Base-by-base conservation (phyloP, 2,329 filamentous ascomycete species). In the Diplodia seriata region DNA sequence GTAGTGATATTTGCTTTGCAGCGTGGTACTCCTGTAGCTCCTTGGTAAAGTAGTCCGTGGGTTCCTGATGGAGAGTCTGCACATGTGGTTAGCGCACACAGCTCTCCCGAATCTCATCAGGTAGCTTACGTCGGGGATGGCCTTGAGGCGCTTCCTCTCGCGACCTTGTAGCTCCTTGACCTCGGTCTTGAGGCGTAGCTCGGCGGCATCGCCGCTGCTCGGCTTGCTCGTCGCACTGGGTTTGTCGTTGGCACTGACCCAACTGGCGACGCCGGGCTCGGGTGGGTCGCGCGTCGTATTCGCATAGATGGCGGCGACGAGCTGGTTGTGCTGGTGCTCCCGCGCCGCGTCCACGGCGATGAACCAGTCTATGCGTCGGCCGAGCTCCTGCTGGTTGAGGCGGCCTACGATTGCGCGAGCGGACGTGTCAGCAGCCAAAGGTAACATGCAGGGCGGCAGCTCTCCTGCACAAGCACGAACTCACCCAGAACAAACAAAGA, bases 171-270 rank as follows among this genome's bases (percentile, higher is more conserved):
- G 75, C 67, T 85, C 83, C 87, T 90, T 90, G 15, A 89, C 83
- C 78, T 90, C 88, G 33, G 83, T 83, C 78, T 89, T 90, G 61
- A 89, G 77, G 70, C 87, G 78, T 76, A 89, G 87, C 74, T 90
- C 87, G 51, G 84, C 84, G 66, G 85, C 85, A 80, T 90, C 87
- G 57, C 86, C 86, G 40, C 76, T 75, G 40, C 82, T 80, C 15
- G 84, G 83, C 72, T 90, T 87, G 4, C 92, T 90, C 1, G 91
- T 93, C 63, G 88, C 85, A 50, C 81, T 89, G 59, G 88, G 89
- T 20, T 94, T 97, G 70, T 95, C 94, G 70, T 86, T 88, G 40
- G 87, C 86, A 49, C 85, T 85, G 57, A 90, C 88, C 86, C 86
- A 90, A 72, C 82, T 85, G 69, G 88, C 88, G 68, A 89, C 85